Evolutionary conservation across 2,329 filamentous ascomycete genomes (phyloP).

Genomic region (Ustulina deusta): DNA sequence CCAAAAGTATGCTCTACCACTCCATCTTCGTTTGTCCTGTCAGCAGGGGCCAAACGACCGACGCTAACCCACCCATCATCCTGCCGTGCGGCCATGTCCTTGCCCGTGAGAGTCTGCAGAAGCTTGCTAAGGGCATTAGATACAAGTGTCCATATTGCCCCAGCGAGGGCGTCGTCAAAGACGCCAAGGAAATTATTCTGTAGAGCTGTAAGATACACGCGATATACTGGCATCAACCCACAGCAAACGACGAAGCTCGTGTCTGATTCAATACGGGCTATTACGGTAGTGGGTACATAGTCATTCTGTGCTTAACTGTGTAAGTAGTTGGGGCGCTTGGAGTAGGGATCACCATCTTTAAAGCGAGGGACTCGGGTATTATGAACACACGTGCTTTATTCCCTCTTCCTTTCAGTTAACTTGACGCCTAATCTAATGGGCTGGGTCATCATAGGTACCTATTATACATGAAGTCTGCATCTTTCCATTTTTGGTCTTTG

Average conservation of each 20-base stretch:
- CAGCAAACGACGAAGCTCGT: not conserved
- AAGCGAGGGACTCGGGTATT: constrained; percentile 7
- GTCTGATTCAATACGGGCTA: constrained; percentile 1
- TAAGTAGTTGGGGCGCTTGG: constrained; percentile 10
- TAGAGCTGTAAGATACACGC: constrained; percentile 51
- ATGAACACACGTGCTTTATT: not conserved
- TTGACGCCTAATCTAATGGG: not conserved
- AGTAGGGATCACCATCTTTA: constrained; percentile 2
- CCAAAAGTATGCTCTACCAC: constrained; percentile 79
- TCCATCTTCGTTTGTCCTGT: constrained; percentile 98
- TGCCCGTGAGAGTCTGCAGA: constrained; percentile 83
- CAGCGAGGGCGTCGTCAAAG: constrained; percentile 79
- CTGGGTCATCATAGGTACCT: constrained; percentile 1
- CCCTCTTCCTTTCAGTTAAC: not conserved
- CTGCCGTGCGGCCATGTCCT: constrained; percentile 96
- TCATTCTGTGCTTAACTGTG: constrained; percentile 14
- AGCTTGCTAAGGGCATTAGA: constrained; percentile 79
- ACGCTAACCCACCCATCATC: constrained; percentile 95
- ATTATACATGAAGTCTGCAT: constrained; percentile 10
- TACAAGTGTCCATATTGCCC: constrained; percentile 99
- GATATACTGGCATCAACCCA: not conserved
- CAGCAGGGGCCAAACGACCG: constrained; percentile 94
- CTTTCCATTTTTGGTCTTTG: not conserved
- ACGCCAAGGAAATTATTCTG: constrained; percentile 79
- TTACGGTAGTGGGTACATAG: not conserved